phyloP scores from a whole-genome alignment of 768 basidiomycete genomes.

The Lanmaoa pseudosensibilis region DNA sequence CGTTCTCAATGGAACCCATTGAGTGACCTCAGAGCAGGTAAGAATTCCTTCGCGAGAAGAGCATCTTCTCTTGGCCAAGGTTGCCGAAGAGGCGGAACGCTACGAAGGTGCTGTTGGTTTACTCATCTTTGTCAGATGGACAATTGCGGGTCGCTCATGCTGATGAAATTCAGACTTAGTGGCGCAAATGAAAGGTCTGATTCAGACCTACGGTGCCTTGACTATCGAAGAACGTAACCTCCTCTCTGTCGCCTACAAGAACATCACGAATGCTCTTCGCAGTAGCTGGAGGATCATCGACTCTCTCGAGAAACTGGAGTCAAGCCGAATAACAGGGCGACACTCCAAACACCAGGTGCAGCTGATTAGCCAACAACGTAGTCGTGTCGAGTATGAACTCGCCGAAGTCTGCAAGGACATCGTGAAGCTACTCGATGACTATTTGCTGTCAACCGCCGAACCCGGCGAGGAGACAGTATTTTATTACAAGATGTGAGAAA shows the following conservation, averaged over 20 bases:
- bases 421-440: constrained; percentile 62
- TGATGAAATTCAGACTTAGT: constrained; percentile 60
- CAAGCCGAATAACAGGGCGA: constrained; percentile 32
- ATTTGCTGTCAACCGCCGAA: constrained; percentile 60
- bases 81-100: constrained; percentile 86
- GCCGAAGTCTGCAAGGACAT: constrained; percentile 78
- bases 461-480: constrained; percentile 84
- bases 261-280: constrained; percentile 78
- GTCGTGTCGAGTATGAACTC: constrained; percentile 76
- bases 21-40: constrained; percentile 20
- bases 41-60: constrained; percentile 39
- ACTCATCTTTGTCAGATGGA: background rate
- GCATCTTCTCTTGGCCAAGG: constrained; percentile 66
- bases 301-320: constrained; percentile 64
- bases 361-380: constrained; percentile 71
- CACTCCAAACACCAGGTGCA: constrained; percentile 46
- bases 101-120: constrained; percentile 63
- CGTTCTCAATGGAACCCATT: background rate
- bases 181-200: constrained; percentile 73
- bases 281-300: constrained; percentile 85
- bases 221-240: constrained; percentile 86
- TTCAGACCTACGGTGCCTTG: constrained; percentile 65
- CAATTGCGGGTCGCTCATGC: constrained; percentile 10
- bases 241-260: constrained; percentile 89
- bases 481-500: constrained; percentile 80